Evolutionary conservation across 2,329 filamentous ascomycete genomes (phyloP), one percentile per base, ranked within the genome.

Genomic region (Aspergillus tanneri): DNA sequence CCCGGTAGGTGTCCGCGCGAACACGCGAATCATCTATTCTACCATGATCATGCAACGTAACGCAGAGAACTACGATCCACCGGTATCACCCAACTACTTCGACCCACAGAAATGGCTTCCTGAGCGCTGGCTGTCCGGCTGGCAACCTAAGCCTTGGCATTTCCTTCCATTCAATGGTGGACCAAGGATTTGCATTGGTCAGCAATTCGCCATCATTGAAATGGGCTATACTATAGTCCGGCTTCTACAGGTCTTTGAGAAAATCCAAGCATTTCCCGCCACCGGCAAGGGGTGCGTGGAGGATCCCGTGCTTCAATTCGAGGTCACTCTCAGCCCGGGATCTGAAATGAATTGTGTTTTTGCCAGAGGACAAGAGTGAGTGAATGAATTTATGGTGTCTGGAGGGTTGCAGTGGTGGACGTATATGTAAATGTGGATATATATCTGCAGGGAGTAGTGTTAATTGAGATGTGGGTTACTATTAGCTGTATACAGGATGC

Each of bases 151-250:
- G 57, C 72, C 76, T 1, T 80, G 77, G 75, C 72, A 77, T n/a
- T 81, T 77, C 47, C 73, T 78, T 36, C 78, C 78, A 0, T 80
- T 80, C 49, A 78, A 78, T 45, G 76, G 76, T 2, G 77, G 77
- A 0, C 76, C 77, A 2, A 63, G 77, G 9, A 78, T 80, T 40
- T 82, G 80, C 52, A 77, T 82, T 25, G 79, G 79, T 1, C 79
- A 82, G 65, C 79, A 82, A 50, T 82, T 83, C 65, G 80, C 80
- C 3, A 74, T 77, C 63, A 76, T 79, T 2, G 79, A 82, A 65
- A 81, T 82, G 77, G 76, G 74, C 0, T 82, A 75, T 46, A 74
- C 72, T 0, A 57, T 75, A 14, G 67, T 72, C 30, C 56, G 72
- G 22, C 68, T 76, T 30, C 50, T 75, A 55, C 72, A 75, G 56